A percentile compares a stretch with the other conserved stretches of the same genome.
These are phyloP conservation scores for Rhamnella rubrinervis DNA, from an alignment of 331 rosid genomes.

Conservation along the genomic window DNA sequence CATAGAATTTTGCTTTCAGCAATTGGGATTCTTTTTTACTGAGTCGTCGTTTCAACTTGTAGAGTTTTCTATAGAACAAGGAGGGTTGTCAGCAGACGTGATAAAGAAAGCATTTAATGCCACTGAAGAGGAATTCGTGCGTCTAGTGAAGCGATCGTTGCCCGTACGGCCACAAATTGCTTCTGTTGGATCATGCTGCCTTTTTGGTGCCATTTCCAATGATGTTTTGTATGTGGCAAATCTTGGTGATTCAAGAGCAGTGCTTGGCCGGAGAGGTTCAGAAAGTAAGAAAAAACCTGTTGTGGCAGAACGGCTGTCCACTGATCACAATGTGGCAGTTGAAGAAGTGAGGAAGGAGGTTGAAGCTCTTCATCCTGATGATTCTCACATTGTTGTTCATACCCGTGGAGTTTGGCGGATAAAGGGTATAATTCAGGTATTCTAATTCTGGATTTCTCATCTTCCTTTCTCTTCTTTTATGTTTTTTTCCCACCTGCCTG, in stretches of 20 bases:
- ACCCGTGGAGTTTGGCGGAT: conserved; percentile 92
- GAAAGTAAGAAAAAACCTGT: conserved; percentile 31
- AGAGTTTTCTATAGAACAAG: conserved; percentile 84
- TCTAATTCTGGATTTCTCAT: too few relatives aligned
- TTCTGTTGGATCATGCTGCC: conserved; percentile 90
- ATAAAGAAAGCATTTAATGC: conserved; percentile 83
- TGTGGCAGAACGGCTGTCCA: conserved; percentile 75
- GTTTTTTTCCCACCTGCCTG: too few relatives aligned
- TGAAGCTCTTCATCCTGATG: conserved; percentile 92
- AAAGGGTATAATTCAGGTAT: conserved; percentile 97
- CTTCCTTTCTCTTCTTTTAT: too few relatives aligned
- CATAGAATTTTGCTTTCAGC: too few relatives aligned
- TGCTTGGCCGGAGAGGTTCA: conserved; percentile 60
- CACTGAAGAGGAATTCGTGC: conserved; percentile 78
- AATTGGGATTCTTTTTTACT: background rate
- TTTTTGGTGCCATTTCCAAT: conserved; percentile 80
- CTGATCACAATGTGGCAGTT: conserved; percentile 87
- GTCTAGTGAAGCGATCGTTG: conserved; percentile 61
- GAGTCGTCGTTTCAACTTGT: conserved; percentile 16
- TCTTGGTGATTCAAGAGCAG: conserved; percentile 92
- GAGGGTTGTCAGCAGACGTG: conserved; percentile 79
- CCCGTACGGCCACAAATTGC: conserved; percentile 69
- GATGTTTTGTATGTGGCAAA: conserved; percentile 74
- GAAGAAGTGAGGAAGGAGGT: conserved; percentile 91
- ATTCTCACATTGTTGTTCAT: conserved; percentile 69